Conservation (phyloP, 257 asterid genomes). For the Marsdenia floribunda region DNA sequence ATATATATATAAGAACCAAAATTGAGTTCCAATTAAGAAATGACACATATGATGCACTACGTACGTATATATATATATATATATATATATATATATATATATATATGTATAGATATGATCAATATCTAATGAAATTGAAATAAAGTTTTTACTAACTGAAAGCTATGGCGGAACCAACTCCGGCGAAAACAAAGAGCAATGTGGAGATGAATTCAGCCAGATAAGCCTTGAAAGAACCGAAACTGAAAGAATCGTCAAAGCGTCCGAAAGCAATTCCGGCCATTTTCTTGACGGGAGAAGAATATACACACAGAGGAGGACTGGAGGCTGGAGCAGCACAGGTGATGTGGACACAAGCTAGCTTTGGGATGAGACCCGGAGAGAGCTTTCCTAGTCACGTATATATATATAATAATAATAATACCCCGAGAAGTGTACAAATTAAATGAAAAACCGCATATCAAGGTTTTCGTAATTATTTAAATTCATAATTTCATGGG, state of each 20-base stretch:
- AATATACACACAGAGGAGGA: too few relatives aligned
- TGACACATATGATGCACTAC: too few relatives aligned
- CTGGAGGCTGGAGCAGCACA: too few relatives aligned
- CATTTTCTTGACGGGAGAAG: slow-evolving; percentile 26
- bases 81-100: too few relatives aligned
- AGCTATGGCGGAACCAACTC: slow-evolving; percentile 96
- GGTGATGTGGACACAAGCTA: too few relatives aligned
- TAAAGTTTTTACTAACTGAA: slow-evolving; percentile 34
- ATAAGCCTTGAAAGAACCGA: slow-evolving; percentile 67
- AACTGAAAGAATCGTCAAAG: slow-evolving; percentile 60
- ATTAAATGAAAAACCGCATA: background rate
- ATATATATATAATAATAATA: slow-evolving; percentile 29
- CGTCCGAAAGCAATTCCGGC: slow-evolving; percentile 76
- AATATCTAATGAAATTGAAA: too few relatives aligned
- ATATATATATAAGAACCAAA: too few relatives aligned
- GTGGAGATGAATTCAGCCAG: slow-evolving; percentile 98
- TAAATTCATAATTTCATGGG: background rate
- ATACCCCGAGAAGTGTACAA: slow-evolving; percentile 20
- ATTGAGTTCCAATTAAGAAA: too few relatives aligned
- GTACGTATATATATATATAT: too few relatives aligned
- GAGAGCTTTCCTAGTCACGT: slow-evolving; percentile 21
- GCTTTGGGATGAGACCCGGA: too few relatives aligned
- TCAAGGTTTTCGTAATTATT: background rate
- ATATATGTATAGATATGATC: too few relatives aligned
- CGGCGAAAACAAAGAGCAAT: slow-evolving; percentile 87